Conservation (phyloP, 2,329 filamentous ascomycete genomes). For the Phaeomoniella chlamydospora region DNA sequence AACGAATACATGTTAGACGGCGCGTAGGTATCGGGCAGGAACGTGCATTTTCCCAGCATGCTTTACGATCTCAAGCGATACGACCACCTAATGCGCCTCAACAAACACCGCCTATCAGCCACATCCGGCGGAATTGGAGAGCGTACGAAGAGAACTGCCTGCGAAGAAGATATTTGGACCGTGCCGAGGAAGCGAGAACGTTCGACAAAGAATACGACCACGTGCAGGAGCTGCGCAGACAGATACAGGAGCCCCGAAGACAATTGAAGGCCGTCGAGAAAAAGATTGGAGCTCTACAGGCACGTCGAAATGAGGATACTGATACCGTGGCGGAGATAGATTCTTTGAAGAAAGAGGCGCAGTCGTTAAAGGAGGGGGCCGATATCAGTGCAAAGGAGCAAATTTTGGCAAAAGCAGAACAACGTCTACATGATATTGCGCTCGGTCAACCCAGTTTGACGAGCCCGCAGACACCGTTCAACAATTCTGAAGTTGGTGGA, state of each 20-base stretch:
- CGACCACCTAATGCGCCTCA: slow-evolving; percentile 64
- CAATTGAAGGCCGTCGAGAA: slow-evolving; percentile 28
- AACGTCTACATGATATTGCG: slow-evolving; percentile 40
- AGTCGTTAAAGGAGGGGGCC: not conserved
- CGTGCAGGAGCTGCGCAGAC: slow-evolving; percentile 18
- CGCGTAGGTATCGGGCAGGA: not conserved
- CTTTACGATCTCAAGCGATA: slow-evolving; percentile 9
- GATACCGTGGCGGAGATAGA: slow-evolving; percentile 6
- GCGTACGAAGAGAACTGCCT: slow-evolving; percentile 72
- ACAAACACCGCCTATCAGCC: slow-evolving; percentile 66
- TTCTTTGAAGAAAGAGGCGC: slow-evolving; percentile 3
- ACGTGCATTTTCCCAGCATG: slow-evolving; percentile 13
- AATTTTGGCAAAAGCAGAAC: not conserved
- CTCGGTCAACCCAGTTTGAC: slow-evolving; percentile 77
- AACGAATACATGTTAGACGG: not conserved
- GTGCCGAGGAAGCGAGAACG: not conserved
- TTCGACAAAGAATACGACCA: not conserved
- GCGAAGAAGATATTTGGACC: slow-evolving; percentile 42
- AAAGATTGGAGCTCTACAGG: slow-evolving; percentile 20
- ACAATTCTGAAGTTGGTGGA: slow-evolving; percentile 38
- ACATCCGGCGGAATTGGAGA: slow-evolving; percentile 73
- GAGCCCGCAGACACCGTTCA: slow-evolving; percentile 58
- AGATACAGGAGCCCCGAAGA: slow-evolving; percentile 24
- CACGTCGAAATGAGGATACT: slow-evolving; percentile 8
- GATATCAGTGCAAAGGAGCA: not conserved